Base-by-base conservation (phyloP, 129 eudicot species). In the Flaveria bidentis region DNA sequence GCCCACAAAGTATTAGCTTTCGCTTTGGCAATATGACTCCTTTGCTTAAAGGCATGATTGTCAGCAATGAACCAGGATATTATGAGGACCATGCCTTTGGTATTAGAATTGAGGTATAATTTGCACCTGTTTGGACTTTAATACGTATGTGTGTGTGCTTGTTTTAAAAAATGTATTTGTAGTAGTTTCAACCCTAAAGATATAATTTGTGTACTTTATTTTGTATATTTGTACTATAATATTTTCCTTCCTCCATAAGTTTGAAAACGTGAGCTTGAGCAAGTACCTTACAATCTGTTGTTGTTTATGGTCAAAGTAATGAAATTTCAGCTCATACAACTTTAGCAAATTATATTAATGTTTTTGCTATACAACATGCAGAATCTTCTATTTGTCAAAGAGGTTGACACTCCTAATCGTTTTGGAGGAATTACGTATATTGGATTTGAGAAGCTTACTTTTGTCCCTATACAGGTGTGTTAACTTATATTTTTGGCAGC, bases 31-130 rank as follows among this genome's bases (percentile, higher is more conserved):
- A 91, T 79, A 85, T 78, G 83, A 91, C 97, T 50, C 99, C 97
- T 36, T 82, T 94, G 90, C 81, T 87, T 67, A 82, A 78, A 82
- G 96, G 96, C 88, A 94, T 94, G 99, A 82, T 91, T 83, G 86
- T 94, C 66, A 94, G 97, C 80, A 91, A 94, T 78, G 99, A 94
- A 86, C 99, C 99, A 41, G 99, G 99, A 11, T 94, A 94, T 64
- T 94, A 94, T 72, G 99, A 94, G 83, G 99, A 94, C 68, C 93
- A 91, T 80, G 80, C 88, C 60, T 94, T 94, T 74, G 99, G 99
- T 71, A 94, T 94, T 55, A 89, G 99, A 55, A 91, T 94, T 52
- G 98, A 94, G 91, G 98, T 94, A 84, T 92, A 74, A 74, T 28
- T 58, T 73, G 17, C 73, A 57, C 63, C 76, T 70, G 11, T 14